Evolutionary conservation across 139 green algal species (phyloP), one percentile per base, ranked within the genome.

Genomic region (Chlamydomonas urium): DNA sequence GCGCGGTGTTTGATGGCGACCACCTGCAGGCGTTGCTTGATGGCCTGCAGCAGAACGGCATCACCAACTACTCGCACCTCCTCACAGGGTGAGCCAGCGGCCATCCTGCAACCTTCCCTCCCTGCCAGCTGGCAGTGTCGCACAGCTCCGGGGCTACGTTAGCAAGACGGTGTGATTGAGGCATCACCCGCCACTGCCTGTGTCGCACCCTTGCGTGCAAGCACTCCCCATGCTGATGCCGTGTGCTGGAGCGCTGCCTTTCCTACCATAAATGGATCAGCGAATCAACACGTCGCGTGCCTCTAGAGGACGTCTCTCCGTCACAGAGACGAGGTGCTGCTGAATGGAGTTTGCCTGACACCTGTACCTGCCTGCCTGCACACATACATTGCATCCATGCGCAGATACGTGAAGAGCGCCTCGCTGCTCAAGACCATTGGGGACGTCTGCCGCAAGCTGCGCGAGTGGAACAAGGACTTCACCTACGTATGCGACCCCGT

Each of bases 401-500:
- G 29, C 31, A 26, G 14, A 29, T 53, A 53, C 42, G 42, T 53
- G 14, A 17, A 17, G 17, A 53, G 42, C 42, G 60, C 29, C 31
- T 47, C 32, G 4, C 29, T 67, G 32, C 33, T 67, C 10, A 42
- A 67, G 6, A 45, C 4, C 19, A 42, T 67, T 42, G 60, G 19
- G 17, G 31, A 42, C 10, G 60, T 67, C 4, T 67, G 60, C 29
- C 60, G 60, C 8, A 42, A 67, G 60, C 60, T 67, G 60, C n/a
- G 29, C 4, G 60, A 42, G 29, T 67, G 60, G 60, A 67, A 67
- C 33, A 26, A 21, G 29, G 60, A 45, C 5, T 26, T 67, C 8
- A 67, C 60, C 21, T 67, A 67, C 33, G 90, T 98, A 28, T 98
- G 94, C 70, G 94, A 98, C 73, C 94, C 94, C 0, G 94, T 98